A percentile compares a stretch with the other conserved stretches of the same genome.
phyloP scores from a whole-genome alignment of 257 asterid species.

The Solanum clarkiae region DNA sequence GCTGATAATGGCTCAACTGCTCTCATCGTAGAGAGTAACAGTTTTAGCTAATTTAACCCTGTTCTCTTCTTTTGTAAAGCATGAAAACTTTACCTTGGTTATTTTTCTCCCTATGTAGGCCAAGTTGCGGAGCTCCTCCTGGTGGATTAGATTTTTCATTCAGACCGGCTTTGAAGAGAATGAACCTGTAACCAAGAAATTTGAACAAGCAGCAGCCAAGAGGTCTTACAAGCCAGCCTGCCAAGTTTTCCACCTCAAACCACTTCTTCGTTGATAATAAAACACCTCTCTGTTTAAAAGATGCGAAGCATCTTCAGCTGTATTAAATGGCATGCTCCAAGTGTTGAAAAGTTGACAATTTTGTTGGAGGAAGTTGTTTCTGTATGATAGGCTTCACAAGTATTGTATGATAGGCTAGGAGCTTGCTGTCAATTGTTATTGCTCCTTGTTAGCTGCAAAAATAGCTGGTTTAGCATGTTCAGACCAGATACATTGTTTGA shows the following conservation, averaged over 20 bases:
- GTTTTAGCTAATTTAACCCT: neutral
- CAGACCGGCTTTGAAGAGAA: conserved; percentile 69
- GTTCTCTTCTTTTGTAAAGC: neutral
- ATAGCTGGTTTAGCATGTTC: neutral
- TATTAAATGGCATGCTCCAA: neutral
- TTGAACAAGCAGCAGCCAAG: conserved; percentile 62
- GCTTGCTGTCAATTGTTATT: neutral
- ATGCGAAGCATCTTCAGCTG: conserved; percentile 1
- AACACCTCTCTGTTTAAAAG: neutral
- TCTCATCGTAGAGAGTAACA: neutral
- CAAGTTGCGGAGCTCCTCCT: conserved; percentile 68
- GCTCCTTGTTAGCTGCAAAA: neutral
- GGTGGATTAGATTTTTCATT: conserved; percentile 78
- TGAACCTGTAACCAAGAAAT: conserved; percentile 60
- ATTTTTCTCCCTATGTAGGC: conserved; percentile 33
- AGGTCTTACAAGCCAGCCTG: conserved; percentile 51
- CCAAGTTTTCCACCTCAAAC: conserved; percentile 83
- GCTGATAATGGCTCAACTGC: neutral
- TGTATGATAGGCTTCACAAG: neutral
- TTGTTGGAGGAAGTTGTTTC: neutral
- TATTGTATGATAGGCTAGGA: neutral
- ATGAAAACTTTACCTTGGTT: neutral
- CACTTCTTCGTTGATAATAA: conserved; percentile 26
- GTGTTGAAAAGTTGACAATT: neutral
- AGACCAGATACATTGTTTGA: neutral